These are phyloP conservation scores for Linanthus parryae DNA, from an alignment of 148 eudicot species.

Conservation along the genomic window DNA sequence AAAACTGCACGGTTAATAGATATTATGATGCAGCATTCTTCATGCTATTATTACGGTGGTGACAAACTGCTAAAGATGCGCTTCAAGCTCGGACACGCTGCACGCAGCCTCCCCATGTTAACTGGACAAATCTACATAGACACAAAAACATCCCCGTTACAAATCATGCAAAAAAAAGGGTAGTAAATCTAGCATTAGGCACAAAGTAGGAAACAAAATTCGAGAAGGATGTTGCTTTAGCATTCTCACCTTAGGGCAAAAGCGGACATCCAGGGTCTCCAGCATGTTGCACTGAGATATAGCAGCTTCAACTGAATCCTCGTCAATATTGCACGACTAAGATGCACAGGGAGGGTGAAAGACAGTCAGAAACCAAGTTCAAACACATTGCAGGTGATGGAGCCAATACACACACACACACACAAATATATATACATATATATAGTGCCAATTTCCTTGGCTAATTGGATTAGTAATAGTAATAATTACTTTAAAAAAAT, in stretches of 20 bases:
- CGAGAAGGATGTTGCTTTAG: neutral
- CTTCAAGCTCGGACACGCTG: conserved; percentile 64
- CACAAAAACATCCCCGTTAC: too few relatives aligned
- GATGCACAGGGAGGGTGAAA: conserved; percentile 1
- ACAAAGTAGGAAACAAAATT: neutral
- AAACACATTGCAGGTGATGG: too few relatives aligned
- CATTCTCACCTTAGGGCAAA: conserved; percentile 64
- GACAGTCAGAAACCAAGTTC: too few relatives aligned
- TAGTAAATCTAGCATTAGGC: neutral
- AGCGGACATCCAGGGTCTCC: conserved; percentile 94
- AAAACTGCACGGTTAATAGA: too few relatives aligned
- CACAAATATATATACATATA: too few relatives aligned
- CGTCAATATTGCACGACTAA: conserved; percentile 78
- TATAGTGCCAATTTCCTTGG: too few relatives aligned
- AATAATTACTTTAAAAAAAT: too few relatives aligned
- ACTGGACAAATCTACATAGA: conserved; percentile 38
- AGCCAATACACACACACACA: too few relatives aligned
- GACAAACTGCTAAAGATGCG: conserved; percentile 73
- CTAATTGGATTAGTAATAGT: too few relatives aligned
- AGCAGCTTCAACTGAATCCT: conserved; percentile 73
- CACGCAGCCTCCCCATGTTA: conserved; percentile 53
- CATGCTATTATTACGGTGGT: conserved; percentile 37
- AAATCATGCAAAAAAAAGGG: neutral
- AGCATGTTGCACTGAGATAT: conserved; percentile 55
- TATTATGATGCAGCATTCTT: too few relatives aligned